Evolutionary conservation across 192 early-diverging fungal species (phyloP).

Genomic region (Rhizoclosmatium globosum): DNA sequence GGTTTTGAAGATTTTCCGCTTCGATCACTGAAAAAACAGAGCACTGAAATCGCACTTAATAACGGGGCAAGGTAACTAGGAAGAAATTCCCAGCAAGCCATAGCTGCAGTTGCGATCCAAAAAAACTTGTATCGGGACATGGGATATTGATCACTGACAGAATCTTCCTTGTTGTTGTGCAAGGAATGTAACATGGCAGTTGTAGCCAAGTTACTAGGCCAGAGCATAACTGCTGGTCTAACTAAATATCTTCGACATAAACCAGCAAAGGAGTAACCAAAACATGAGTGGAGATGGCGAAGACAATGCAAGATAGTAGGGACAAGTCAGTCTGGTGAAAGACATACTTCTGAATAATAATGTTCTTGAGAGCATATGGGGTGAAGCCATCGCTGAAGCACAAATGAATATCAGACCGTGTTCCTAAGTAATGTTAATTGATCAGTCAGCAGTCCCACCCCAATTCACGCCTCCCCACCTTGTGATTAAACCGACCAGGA

Average conservation of each 20-base stretch:
- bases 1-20: background rate
- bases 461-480: slow-evolving; percentile 53
- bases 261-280: slow-evolving; percentile 69
- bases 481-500: slow-evolving; percentile 80
- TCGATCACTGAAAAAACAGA: slow-evolving; percentile 22
- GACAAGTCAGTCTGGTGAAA: slow-evolving; percentile 17
- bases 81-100: slow-evolving; percentile 36
- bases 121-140: slow-evolving; percentile 37
- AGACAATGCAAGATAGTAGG: background rate
- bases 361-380: slow-evolving; percentile 11
- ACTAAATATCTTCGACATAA: slow-evolving; percentile 79
- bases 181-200: slow-evolving; percentile 33
- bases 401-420: slow-evolving; percentile 70
- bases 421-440: slow-evolving; percentile 82
- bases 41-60: slow-evolving; percentile 36
- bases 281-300: slow-evolving; percentile 53
- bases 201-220: slow-evolving; percentile 77
- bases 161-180: slow-evolving; percentile 16
- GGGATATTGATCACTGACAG: background rate
- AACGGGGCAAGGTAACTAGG: slow-evolving; percentile 42
- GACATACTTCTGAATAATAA: slow-evolving; percentile 10
- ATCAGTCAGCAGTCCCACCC: slow-evolving; percentile 69
- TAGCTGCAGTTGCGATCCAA: slow-evolving; percentile 31
- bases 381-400: background rate
- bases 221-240: slow-evolving; percentile 84